Conservation (phyloP, 257 asterid genomes). For the Capsicum rhomboideum region DNA sequence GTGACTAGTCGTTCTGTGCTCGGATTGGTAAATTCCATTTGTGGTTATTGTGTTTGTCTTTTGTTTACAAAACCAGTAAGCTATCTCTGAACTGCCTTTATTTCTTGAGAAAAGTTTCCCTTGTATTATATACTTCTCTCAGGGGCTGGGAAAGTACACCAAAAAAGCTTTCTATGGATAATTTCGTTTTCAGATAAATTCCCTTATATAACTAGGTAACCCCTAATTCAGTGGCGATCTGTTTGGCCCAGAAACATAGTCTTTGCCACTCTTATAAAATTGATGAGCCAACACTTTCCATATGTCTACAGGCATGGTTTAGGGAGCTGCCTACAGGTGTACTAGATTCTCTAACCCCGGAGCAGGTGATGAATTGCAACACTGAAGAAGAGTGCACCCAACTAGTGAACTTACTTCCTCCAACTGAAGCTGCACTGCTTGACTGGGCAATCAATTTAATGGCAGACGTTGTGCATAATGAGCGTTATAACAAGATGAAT, state of each 20-base stretch:
- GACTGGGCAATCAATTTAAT: conserved; percentile 81
- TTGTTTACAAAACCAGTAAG: neutral
- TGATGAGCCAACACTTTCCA: neutral
- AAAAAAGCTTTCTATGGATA: neutral
- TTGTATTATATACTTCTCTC: neutral
- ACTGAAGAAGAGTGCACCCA: conserved; percentile 63
- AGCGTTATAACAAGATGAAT: conserved; percentile 69
- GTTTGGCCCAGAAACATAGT: neutral
- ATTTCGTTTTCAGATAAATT: neutral
- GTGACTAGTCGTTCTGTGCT: neutral
- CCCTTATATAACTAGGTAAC: neutral
- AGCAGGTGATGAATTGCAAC: conserved; percentile 82
- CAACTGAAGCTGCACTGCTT: conserved; percentile 56
- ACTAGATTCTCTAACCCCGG: conserved; percentile 62
- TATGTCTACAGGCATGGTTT: conserved; percentile 67
- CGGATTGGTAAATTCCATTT: neutral
- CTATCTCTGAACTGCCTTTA: neutral
- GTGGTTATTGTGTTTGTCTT: neutral
- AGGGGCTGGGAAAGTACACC: neutral
- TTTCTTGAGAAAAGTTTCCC: neutral
- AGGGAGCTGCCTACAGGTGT: conserved; percentile 83
- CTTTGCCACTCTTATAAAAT: neutral
- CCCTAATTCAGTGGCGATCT: neutral
- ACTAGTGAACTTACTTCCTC: conserved; percentile 52
- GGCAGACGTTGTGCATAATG: conserved; percentile 64